Evolutionary conservation across 176 grass and related monocot species (phyloP), one percentile per base, ranked within the genome.

Genomic region (Carex littledalei): DNA sequence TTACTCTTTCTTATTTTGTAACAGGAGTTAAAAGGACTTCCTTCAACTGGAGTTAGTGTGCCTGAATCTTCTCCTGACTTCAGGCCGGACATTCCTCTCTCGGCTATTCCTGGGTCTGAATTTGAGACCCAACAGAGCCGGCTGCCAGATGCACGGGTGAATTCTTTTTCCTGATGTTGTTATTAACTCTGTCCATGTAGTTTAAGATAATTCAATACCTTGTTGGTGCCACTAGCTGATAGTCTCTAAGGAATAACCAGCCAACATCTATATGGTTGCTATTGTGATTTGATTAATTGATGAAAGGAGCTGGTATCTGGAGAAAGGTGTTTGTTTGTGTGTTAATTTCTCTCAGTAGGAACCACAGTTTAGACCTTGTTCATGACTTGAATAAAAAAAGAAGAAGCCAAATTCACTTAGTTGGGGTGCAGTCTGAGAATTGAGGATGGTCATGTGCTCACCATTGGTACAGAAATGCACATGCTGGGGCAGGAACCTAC

Each of bases 11-110:
- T 80, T 73, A 81, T 87, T 82, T 81, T 87, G 87, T 59, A 81
- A 76, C 76, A 99, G 93, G 86, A 91, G 73, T 81, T 99, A 75
- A 94, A 92, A 71, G 96, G 92, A 60, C 88, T 99, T 87, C 96
- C 96, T 87, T 91, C 86, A 78, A 83, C 87, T 31, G 75, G 90
- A 52, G 82, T 92, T 60, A 94, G 80, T 59, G 91, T 95, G 64
- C 88, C 96, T 34, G 81, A 65, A 77, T 8, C 90, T 82, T 87
- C 88, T 8, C 80, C 90, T 75, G 90, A 90, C 77, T 94, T 91
- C 24, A 83, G 90, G 61, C 5, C 85, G 53, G 22, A 68, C 61
- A 63, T 61, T 87, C 96, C 96, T 63, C 86, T 99, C 62, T 90
- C 91, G 21, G 91, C 88, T 81, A 86, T 99, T 78, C 96, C 96